Base-by-base conservation (phyloP, 2,329 filamentous ascomycete genomes). In the Sporothrix mexicana region DNA sequence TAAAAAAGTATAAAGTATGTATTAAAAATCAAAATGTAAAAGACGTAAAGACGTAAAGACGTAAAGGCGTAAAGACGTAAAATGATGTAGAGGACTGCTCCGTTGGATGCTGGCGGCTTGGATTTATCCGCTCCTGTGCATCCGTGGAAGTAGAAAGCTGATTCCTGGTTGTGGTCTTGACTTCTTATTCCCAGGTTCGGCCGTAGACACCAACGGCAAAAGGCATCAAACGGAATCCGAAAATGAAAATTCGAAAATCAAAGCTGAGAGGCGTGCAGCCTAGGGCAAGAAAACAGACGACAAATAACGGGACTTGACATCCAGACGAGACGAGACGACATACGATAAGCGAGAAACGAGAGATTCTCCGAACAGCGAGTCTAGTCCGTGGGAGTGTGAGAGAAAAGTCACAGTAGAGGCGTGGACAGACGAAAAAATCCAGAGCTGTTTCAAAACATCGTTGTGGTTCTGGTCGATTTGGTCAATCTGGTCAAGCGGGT, bases 91-190 rank as follows among this genome's bases (percentile, higher is more conserved):
- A 36, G 23, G 25, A 30, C 9, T 7, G 2, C 20, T 66, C 43
- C 62, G 43, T 66, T 17, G 59, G n/a, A 64, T 64, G 59, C 7
- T 23, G 36, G 59, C 59, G n/a, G 55, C 23, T 17, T 59, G 12
- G 55, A 57, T 62, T 62, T 43, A 62, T 62, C 57, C 30, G 57
- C 57, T 62, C 57, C 30, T 62, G 30, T 62, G 57, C 57, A 62
- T 62, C 30, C 25, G 23, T 17, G 41, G 41, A 45, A 10, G 41
- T 62, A 36, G 36, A 36, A 36, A 5, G 30, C 10, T 59, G 3
- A 23, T 57, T 57, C 55, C 55, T 59, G 36, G 25, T 5, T 25
- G 51, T 12, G 30, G 30, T 36, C n/a, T 36, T 3, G 12, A 55
- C 10, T 36, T 17, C 36, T 62, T 62, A 12, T 62, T 62, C 13